phyloP scores from a whole-genome alignment of 2,329 filamentous ascomycete genomes.

The Aureobasidium sp. region DNA sequence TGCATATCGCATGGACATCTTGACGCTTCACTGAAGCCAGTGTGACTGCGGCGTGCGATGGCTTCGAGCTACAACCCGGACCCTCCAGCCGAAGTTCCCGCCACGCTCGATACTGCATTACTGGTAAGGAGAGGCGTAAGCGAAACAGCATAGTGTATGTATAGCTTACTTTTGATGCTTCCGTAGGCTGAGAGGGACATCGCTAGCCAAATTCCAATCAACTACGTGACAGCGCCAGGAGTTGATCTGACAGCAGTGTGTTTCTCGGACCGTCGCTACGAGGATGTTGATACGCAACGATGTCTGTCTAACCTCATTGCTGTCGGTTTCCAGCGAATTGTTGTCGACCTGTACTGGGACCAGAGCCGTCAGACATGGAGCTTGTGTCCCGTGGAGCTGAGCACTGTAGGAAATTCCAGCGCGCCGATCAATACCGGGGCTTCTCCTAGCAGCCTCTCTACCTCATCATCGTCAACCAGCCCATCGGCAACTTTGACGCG shows the following conservation, averaged over 20 bases:
- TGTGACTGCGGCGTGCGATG: conserved; percentile 7
- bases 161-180: conserved; percentile 12
- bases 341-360: conserved; percentile 61
- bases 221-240: conserved; percentile 53
- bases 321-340: conserved; percentile 51
- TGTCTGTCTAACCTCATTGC: conserved; percentile 59
- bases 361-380: conserved; percentile 47
- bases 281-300: conserved; percentile 42
- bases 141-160: not conserved
- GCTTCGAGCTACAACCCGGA: conserved; percentile 24
- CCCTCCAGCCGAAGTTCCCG: conserved; percentile 21
- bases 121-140: conserved; percentile 23
- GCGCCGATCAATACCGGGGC: conserved; percentile 16
- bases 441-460: conserved; percentile 15
- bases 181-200: conserved; percentile 56
- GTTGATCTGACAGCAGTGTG: conserved; percentile 53
- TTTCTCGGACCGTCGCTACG: conserved; percentile 49
- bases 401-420: conserved; percentile 18
- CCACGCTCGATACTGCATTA: conserved; percentile 22
- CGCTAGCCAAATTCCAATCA: conserved; percentile 52
- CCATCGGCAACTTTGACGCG: not conserved
- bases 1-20: conserved; percentile 4
- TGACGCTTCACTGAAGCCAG: not conserved
- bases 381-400: conserved; percentile 53
- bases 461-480: conserved; percentile 15